A percentile compares a stretch with the other conserved stretches of the same genome.
These are phyloP conservation scores for Ascobolus immersus DNA, from an alignment of 495 filamentous ascomycete genomes.

Conservation along the genomic window DNA sequence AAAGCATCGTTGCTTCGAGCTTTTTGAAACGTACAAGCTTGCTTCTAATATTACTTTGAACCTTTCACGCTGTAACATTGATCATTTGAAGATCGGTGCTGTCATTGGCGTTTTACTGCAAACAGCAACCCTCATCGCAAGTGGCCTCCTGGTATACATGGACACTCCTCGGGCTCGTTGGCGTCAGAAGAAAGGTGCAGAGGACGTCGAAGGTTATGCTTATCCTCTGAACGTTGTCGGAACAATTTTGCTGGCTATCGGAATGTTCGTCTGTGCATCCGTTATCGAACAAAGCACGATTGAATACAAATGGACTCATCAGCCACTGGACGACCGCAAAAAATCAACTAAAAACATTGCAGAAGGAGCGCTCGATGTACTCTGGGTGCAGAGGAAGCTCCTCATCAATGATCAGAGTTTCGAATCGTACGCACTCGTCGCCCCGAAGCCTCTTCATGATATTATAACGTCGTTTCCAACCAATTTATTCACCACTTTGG, in stretches of 20 bases:
- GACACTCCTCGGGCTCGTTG: too few relatives aligned
- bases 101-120: slow-evolving; percentile 5
- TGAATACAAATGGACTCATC: slow-evolving; percentile 2
- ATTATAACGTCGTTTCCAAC: not conserved
- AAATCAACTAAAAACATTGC: not conserved
- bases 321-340: too few relatives aligned
- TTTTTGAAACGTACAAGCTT: too few relatives aligned
- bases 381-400: slow-evolving; percentile 5
- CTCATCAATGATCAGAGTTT: slow-evolving; percentile 4
- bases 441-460: not conserved
- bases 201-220: slow-evolving; percentile 2
- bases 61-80: too few relatives aligned
- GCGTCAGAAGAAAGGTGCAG: not conserved
- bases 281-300: slow-evolving; percentile 6
- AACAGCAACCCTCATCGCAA: not conserved
- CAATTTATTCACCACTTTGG: too few relatives aligned
- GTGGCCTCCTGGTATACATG: slow-evolving; percentile 3
- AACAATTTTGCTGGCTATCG: slow-evolving; percentile 4
- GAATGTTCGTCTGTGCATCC: slow-evolving; percentile 9
- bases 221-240: slow-evolving; percentile 4
- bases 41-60: too few relatives aligned
- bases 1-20: too few relatives aligned
- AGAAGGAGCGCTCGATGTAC: not conserved
- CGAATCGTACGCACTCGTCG: slow-evolving; percentile 3
- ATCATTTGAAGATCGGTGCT: slow-evolving; percentile 2